Percentiles rank a stretch among this genome's conserved stretches.
Conservation (phyloP, 2,329 filamentous ascomycete species). For the Didymellaceae sp. region DNA sequence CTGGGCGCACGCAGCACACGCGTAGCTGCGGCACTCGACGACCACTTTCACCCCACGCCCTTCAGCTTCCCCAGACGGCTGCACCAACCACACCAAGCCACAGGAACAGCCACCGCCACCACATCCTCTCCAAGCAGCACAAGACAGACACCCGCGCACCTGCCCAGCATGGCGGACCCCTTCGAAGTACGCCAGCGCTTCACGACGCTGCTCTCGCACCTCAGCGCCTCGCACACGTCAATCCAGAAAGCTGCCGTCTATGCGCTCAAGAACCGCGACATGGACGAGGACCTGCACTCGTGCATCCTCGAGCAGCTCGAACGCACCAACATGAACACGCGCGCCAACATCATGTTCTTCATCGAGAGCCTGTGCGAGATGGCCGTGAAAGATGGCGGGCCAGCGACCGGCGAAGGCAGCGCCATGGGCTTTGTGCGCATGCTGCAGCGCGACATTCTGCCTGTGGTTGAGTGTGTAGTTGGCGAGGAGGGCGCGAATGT, state of each 20-base stretch:
- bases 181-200: constrained; percentile 99
- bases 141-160: no score
- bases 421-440: constrained; percentile 86
- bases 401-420: constrained; percentile 71
- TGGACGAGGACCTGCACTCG: constrained; percentile 96
- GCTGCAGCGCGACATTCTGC: constrained; percentile 91
- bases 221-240: constrained; percentile 88
- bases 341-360: constrained; percentile 99
- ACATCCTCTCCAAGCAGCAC: no score
- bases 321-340: constrained; percentile 92
- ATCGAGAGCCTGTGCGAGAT: constrained; percentile 93
- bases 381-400: constrained; percentile 74
- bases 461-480: constrained; percentile 93
- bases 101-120: background rate
- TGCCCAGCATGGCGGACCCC: constrained; percentile 72
- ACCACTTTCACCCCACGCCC: background rate
- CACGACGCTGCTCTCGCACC: constrained; percentile 84
- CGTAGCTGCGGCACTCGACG: background rate
- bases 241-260: constrained; percentile 93
- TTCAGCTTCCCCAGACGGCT: background rate
- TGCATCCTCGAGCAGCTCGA: constrained; percentile 97
- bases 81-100: background rate
- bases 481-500: constrained; percentile 89
- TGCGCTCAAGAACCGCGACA: constrained; percentile 90
- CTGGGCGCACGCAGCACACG: background rate